Evolutionary conservation across 345 rosid species (phyloP).

Genomic region (Raphanus sativus): DNA sequence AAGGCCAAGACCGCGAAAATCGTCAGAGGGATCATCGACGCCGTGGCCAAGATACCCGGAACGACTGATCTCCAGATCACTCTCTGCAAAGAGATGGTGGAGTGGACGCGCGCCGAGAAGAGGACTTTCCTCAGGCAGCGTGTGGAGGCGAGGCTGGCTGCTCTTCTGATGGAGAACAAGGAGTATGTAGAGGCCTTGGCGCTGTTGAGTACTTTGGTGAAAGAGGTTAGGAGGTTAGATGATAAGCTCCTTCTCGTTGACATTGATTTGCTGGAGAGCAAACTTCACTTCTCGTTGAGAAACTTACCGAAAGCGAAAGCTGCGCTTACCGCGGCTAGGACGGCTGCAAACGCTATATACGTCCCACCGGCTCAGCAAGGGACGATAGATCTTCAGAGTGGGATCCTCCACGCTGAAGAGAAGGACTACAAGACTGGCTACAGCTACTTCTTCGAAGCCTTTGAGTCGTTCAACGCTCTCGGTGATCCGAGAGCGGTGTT

Average conservation of each 20-base stretch:
- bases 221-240: constrained; percentile 93
- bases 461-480: constrained; percentile 88
- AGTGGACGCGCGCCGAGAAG: constrained; percentile 91
- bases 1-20: constrained; percentile 97
- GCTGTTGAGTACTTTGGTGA: constrained; percentile 65
- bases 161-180: constrained; percentile 83
- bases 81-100: constrained; percentile 88
- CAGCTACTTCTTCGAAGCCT: constrained; percentile 95
- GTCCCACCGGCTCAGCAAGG: constrained; percentile 97
- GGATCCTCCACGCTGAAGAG: constrained; percentile 97
- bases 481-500: constrained; percentile 87
- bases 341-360: constrained; percentile 94
- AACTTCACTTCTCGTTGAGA: constrained; percentile 85
- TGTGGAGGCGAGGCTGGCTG: constrained; percentile 92
- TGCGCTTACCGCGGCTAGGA: constrained; percentile 94
- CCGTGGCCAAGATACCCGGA: constrained; percentile 92
- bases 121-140: constrained; percentile 90
- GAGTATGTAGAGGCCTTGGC: constrained; percentile 74
- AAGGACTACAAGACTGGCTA: constrained; percentile 97
- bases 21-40: constrained; percentile 78
- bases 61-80: constrained; percentile 87
- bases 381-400: constrained; percentile 92
- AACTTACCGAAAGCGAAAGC: constrained; percentile 99
- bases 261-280: constrained; percentile 89
- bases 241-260: constrained; percentile 96